Evolutionary conservation across 1,284 basidiomycete species (phyloP).

Genomic region (Rhodofomes roseus): DNA sequence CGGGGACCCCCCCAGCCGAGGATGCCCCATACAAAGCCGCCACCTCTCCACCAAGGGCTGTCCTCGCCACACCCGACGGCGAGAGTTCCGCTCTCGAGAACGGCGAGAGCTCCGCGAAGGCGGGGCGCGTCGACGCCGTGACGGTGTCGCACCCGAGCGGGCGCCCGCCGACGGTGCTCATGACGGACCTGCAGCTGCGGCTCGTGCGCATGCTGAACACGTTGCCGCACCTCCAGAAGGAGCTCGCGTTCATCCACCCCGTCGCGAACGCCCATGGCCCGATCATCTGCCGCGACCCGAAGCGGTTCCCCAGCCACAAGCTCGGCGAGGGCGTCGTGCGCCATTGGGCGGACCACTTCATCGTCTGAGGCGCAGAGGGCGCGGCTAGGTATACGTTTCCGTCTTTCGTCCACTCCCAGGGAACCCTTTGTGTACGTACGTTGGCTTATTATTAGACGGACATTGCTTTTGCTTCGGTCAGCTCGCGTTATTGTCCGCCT

Average conservation of each 20-base stretch:
- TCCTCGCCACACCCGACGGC: not conserved
- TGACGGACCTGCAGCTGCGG: constrained; percentile 51
- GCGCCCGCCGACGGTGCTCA: constrained; percentile 32
- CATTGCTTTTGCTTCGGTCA: not conserved
- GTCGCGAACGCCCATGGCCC: constrained; percentile 64
- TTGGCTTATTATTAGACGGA: not conserved
- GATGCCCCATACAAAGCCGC: not conserved
- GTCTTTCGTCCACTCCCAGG: not conserved
- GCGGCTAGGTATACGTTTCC: not conserved
- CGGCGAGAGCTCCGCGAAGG: not conserved
- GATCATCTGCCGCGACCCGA: constrained; percentile 64
- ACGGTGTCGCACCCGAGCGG: not conserved
- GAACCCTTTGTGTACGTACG: not conserved
- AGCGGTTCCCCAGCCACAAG: constrained; percentile 52
- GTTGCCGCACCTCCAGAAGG: constrained; percentile 64
- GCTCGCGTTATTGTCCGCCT: not conserved
- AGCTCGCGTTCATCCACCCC: constrained; percentile 55
- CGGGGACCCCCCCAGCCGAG: not conserved
- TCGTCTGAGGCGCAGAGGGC: constrained; percentile 25
- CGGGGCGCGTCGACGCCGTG: not conserved
- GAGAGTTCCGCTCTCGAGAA: not conserved
- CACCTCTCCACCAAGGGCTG: not conserved
- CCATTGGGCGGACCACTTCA: constrained; percentile 71
- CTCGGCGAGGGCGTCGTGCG: constrained; percentile 59
- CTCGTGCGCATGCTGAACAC: constrained; percentile 56